Conservation (phyloP, 805 yeast species). For the Ogataea polymorpha region DNA sequence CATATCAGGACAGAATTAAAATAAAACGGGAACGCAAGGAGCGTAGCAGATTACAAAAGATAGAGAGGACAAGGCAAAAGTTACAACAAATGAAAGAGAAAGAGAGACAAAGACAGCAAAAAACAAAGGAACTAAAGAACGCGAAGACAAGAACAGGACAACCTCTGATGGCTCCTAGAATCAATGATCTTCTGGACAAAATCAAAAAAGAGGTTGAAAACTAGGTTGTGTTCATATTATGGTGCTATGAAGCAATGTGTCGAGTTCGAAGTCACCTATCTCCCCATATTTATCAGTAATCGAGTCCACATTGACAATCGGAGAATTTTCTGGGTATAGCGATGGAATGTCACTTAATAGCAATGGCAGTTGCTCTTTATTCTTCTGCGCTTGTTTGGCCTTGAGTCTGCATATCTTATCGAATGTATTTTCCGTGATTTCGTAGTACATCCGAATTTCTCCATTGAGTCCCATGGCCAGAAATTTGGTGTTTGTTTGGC, state of each 20-base stretch:
- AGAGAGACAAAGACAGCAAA: slow-evolving; percentile 43
- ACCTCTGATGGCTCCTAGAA: slow-evolving; percentile 88
- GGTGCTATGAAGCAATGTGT: slow-evolving; percentile 11
- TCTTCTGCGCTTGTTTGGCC: slow-evolving; percentile 1
- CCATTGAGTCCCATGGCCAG: slow-evolving; percentile 39
- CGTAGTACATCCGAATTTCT: slow-evolving; percentile 29
- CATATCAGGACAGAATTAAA: slow-evolving; percentile 44
- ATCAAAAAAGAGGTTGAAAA: slow-evolving; percentile 47
- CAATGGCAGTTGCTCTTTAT: slow-evolving; percentile 3
- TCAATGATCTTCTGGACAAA: slow-evolving; percentile 72
- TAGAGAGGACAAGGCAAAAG: slow-evolving; percentile 37
- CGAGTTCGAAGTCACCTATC: slow-evolving; percentile 13
- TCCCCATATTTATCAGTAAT: slow-evolving; percentile 13
- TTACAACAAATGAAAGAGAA: slow-evolving; percentile 33
- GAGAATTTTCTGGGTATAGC: neutral
- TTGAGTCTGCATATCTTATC: slow-evolving; percentile 3
- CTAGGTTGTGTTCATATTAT: slow-evolving; percentile 6
- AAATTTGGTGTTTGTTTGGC: slow-evolving; percentile 9
- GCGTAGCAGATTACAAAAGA: slow-evolving; percentile 39
- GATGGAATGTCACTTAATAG: slow-evolving; percentile 3
- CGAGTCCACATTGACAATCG: slow-evolving; percentile 17
- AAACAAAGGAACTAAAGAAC: slow-evolving; percentile 40
- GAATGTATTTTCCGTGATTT: slow-evolving; percentile 7
- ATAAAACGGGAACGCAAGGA: slow-evolving; percentile 45
- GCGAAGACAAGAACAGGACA: slow-evolving; percentile 72